Percentiles rank a stretch among this genome's conserved stretches.
phyloP scores from a whole-genome alignment of 371 early-diverging fungal species.

The Capniomyces stellatus region DNA sequence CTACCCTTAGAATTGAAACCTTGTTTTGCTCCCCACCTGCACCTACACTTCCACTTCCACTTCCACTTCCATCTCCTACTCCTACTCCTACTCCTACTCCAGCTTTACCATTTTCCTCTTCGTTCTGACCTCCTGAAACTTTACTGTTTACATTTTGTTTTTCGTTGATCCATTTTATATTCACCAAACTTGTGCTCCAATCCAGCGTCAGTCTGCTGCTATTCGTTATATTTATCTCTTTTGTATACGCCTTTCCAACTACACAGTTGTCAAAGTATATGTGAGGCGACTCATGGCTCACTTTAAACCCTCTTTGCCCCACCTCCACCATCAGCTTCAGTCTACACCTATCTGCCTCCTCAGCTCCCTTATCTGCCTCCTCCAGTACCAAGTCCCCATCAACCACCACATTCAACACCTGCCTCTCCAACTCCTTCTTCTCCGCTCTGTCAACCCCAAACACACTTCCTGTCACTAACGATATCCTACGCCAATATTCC shows the following conservation, averaged over 20 bases:
- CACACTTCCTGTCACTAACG: not conserved
- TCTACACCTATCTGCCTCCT: not conserved
- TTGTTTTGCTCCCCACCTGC: constrained; percentile 11
- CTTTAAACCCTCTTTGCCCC: constrained; percentile 5
- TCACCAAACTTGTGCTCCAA: constrained; percentile 54
- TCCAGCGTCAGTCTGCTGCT: constrained; percentile 77
- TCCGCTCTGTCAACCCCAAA: constrained; percentile 6
- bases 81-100: too few relatives aligned
- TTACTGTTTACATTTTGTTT: constrained; percentile 24
- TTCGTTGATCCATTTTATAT: constrained; percentile 51
- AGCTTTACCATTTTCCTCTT: too few relatives aligned
- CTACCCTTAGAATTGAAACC: constrained; percentile 7
- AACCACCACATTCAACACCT: constrained; percentile 29
- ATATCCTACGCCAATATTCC: too few relatives aligned
- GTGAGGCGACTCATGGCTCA: constrained; percentile 26
- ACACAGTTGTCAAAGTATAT: constrained; percentile 87
- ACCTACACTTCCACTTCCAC: too few relatives aligned
- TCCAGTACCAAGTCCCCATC: not conserved
- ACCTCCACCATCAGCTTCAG: not conserved
- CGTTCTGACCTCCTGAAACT: too few relatives aligned
- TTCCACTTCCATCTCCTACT: too few relatives aligned
- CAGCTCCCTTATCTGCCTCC: not conserved
- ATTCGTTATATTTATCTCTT: constrained; percentile 78
- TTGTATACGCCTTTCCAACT: constrained; percentile 65
- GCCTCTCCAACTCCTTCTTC: constrained; percentile 29